Evolutionary conservation across 2,329 filamentous ascomycete species (phyloP), one percentile per base, ranked within the genome.

Genomic region (Gremmenia infestans): DNA sequence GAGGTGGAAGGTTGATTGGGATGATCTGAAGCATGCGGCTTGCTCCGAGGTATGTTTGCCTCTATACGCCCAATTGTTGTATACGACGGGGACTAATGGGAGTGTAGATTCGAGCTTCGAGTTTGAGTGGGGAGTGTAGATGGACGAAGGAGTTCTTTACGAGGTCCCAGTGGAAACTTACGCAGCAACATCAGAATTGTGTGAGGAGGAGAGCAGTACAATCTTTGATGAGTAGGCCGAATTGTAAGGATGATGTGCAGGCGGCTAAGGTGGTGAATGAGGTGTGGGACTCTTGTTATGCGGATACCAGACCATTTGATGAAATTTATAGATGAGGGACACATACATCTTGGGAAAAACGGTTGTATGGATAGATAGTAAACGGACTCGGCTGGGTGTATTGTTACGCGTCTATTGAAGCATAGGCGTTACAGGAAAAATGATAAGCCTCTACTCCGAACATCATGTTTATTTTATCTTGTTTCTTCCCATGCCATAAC

Each of bases 221-320:
- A 63, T 95, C 89, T 22, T 83, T 99, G 65, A 81, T 85, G 76
- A 85, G 82, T 36, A 80, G 94, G 59, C 91, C 91, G 15, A 79
- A 81, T 48, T 94, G 92, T 70, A 89, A 89, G 71, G 89, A 96
- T 72, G 86, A 96, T 66, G 85, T 86, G 14, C 89, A 97, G 64
- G 94, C 94, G 4, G 82, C 84, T 51, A 90, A 88, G 74, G 86
- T 95, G 25, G 91, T 99, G 56, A 94, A 97, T 73, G 87, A 96
- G 73, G 94, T 99, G n/a, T 99, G 93, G 91, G 92, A 96, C 64
- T 97, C 91, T 66, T 99, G 94, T 72, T 99, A 96, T 71, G 78
- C 83, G 51, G 94, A 99, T 73, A 97, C 93, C 4, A 80, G 94
- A 68, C 94, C 94, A 2, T 99, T 99, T 73, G 91, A 97, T 72